Base-by-base conservation (phyloP, 768 basidiomycete species). In the Daedalea quercina region DNA sequence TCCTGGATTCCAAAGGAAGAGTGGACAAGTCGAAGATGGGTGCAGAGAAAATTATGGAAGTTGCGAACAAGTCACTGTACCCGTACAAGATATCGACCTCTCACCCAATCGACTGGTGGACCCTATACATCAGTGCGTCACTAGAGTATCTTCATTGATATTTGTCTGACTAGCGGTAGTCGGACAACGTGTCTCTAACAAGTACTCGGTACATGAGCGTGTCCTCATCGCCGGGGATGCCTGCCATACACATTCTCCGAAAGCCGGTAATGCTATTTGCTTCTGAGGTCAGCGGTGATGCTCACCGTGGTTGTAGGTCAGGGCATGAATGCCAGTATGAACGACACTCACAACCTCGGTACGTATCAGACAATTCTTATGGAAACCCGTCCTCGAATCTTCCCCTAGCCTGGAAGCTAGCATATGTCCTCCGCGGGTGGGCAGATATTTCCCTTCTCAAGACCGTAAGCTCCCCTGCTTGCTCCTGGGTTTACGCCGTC, bases 151-250 rank as follows among this genome's bases (percentile, higher is more conserved):
- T 7, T 9, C 15, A 35, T 19, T 7, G 46, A 47, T 26, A 19
- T 7, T 47, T 15, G 11, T 24, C 19, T 47, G 3, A 51, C 22
- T 41, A n/a, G 26, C 23, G 28, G 65, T 31, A 79, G 79, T 81
- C 46, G 79, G 79, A 1, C 80, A 82, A 59, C 73, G 81, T 7
- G 75, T 82, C 8, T 78, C 80, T 12, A 72, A 76, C 24, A 66
- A 65, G 17, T 82, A 75, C 62, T 73, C 75, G 2, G 59, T 70
- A 0, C 57, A 72, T 40, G 64, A 80, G 24, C 75, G 81, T 6
- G 69, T 80, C 2, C 78, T 81, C 56, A 80, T 82, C 47, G 80
- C 76, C 0, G 80, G 81, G 12, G 79, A 79, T 56, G 78, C 78
- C 2, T 80, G 75, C 33, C 76, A 74, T 52, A 75, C 73, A 13